Evolutionary conservation across 163 green algal species (phyloP).

Genomic region (Scenedesmus sp.): DNA sequence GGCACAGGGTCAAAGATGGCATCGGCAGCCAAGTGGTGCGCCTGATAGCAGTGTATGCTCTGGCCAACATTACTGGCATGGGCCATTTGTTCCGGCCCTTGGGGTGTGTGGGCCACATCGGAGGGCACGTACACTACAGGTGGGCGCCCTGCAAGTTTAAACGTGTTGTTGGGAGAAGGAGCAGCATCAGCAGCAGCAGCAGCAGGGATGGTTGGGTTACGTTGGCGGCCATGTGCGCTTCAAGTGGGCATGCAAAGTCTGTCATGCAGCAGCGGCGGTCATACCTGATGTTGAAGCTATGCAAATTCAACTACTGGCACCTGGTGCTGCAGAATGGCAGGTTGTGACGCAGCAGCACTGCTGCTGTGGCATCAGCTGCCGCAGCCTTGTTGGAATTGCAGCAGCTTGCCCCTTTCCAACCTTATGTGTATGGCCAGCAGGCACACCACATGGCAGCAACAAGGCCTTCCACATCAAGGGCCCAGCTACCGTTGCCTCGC

Average conservation of each 20-base stretch:
- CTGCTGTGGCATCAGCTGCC: no score
- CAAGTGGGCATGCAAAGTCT: background rate
- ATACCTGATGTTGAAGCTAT: no score
- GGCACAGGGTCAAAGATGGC: background rate
- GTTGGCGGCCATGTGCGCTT: background rate
- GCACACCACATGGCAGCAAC: background rate
- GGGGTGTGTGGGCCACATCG: background rate
- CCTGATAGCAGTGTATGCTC: constrained; percentile 21
- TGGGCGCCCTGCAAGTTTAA: background rate
- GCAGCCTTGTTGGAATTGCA: no score
- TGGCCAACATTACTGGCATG: background rate
- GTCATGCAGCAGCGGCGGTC: no score
- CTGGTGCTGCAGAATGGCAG: background rate
- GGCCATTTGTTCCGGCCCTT: background rate
- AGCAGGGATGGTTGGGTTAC: background rate
- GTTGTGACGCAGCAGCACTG: background rate
- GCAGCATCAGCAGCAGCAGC: background rate
- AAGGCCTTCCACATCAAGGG: no score
- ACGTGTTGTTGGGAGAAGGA: background rate
- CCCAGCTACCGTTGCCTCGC: background rate
- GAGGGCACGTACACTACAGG: constrained; percentile 4
- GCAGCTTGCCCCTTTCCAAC: no score
- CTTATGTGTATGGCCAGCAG: no score
- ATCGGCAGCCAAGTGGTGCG: background rate
- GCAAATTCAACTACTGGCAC: background rate